These are phyloP conservation scores for Aspergillus felis DNA, from an alignment of 2,329 filamentous ascomycete species.

Conservation along the genomic window DNA sequence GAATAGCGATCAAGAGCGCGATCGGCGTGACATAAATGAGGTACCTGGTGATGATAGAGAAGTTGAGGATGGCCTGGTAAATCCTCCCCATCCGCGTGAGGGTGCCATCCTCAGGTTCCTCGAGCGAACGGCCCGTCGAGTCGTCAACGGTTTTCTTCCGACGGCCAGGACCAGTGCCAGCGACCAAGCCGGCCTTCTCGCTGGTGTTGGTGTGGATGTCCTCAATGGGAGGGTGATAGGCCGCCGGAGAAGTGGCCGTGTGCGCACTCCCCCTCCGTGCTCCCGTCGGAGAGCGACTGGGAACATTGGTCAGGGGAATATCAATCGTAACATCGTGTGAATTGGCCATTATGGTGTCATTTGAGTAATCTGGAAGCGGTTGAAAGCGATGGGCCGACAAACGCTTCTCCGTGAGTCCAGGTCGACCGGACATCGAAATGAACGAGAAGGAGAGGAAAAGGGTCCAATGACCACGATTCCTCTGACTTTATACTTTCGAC, in stretches of 20 bases:
- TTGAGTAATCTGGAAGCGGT: conserved; percentile 32
- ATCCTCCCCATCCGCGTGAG: conserved; percentile 57
- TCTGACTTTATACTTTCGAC: background rate
- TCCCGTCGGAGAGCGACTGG: conserved; percentile 46
- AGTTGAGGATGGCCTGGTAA: conserved; percentile 59
- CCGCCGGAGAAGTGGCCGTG: conserved; percentile 29
- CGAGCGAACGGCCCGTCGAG: conserved; percentile 28
- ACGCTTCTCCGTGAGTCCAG: conserved; percentile 37
- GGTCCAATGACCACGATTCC: background rate
- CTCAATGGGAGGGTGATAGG: conserved; percentile 22
- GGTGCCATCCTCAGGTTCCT: conserved; percentile 49
- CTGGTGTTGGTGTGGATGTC: conserved; percentile 22
- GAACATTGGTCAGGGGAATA: conserved; percentile 58
- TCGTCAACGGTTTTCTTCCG: conserved; percentile 31
- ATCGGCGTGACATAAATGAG: conserved; percentile 60
- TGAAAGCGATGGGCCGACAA: conserved; percentile 46
- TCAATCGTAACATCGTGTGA: conserved; percentile 56
- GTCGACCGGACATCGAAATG: conserved; percentile 29
- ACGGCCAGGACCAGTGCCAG: conserved; percentile 26
- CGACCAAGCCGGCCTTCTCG: conserved; percentile 28
- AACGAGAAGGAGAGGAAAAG: conserved; percentile 1
- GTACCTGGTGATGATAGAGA: conserved; percentile 61
- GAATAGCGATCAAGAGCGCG: conserved; percentile 56
- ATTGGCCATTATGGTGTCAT: conserved; percentile 45
- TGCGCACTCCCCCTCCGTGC: conserved; percentile 38